Evolutionary conservation across 495 filamentous ascomycete species (phyloP).

Genomic region (Barbatosphaeria neglecta): DNA sequence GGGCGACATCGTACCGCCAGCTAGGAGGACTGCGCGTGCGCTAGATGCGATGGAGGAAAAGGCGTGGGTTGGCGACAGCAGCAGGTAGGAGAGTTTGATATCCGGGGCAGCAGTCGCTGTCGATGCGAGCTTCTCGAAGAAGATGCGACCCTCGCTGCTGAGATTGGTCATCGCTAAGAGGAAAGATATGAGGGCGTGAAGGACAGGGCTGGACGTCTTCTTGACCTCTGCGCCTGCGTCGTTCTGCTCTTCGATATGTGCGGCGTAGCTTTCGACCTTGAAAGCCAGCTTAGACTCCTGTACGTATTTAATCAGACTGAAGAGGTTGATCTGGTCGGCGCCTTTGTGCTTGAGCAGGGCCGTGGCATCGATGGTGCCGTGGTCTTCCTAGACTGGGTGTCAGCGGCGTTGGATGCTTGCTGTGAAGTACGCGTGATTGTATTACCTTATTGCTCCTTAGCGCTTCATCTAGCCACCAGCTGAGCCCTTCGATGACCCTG

Average conservation of each 20-base stretch:
- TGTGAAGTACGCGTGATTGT: not conserved
- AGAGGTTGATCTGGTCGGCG: conserved; percentile 89
- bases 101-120: conserved; percentile 26
- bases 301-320: conserved; percentile 75
- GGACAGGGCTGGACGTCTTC: conserved; percentile 45
- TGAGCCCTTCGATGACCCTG: conserved; percentile 66
- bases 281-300: conserved; percentile 87
- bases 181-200: conserved; percentile 78
- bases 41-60: conserved; percentile 82
- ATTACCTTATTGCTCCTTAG: conserved; percentile 27
- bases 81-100: conserved; percentile 67
- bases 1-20: conserved; percentile 95
- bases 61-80: conserved; percentile 87
- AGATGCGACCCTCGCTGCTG: conserved; percentile 76
- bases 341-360: conserved; percentile 72
- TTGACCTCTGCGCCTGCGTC: conserved; percentile 13
- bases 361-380: conserved; percentile 50
- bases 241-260: conserved; percentile 40
- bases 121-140: conserved; percentile 46
- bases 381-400: conserved; percentile 22
- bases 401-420: not conserved
- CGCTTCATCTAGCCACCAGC: conserved; percentile 48
- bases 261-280: conserved; percentile 82
- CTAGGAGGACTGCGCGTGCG: conserved; percentile 79
- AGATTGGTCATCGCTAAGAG: conserved; percentile 77